Percentiles rank a stretch among this genome's conserved stretches.
phyloP scores from a whole-genome alignment of 2,329 filamentous ascomycete genomes.

The Hypomyces rosellus region DNA sequence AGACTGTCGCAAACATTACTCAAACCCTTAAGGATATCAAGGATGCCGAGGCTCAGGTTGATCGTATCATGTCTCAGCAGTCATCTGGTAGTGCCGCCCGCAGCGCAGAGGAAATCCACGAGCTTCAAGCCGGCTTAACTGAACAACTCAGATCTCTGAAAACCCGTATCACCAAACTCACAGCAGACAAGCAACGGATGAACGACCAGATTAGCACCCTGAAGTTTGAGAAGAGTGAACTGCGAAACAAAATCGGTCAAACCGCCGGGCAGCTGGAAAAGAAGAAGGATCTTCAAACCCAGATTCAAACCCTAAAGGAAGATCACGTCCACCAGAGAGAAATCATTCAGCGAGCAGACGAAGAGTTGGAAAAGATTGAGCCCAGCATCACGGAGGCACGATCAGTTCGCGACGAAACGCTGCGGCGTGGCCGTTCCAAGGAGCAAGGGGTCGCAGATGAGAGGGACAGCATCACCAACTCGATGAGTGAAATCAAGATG shows the following conservation, averaged over 20 bases:
- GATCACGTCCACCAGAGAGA: conserved; percentile 64
- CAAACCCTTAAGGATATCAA: conserved; percentile 67
- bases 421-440: conserved; percentile 61
- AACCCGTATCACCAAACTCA: conserved; percentile 57
- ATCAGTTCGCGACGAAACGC: conserved; percentile 69
- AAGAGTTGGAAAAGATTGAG: conserved; percentile 65
- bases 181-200: conserved; percentile 63
- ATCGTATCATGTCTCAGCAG: conserved; percentile 69
- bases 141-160: conserved; percentile 63
- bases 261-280: conserved; percentile 73
- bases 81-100: conserved; percentile 58
- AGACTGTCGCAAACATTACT: conserved; percentile 69
- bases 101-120: conserved; percentile 77
- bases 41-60: conserved; percentile 66
- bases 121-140: conserved; percentile 59
- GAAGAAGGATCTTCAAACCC: conserved; percentile 62
- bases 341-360: conserved; percentile 61
- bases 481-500: conserved; percentile 68
- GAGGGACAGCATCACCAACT: conserved; percentile 65
- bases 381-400: conserved; percentile 73
- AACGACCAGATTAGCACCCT: conserved; percentile 61
- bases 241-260: conserved; percentile 64
- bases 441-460: conserved; percentile 67
- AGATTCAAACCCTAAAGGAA: conserved; percentile 67
- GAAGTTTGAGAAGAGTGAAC: conserved; percentile 71